phyloP scores from a whole-genome alignment of 345 rosid species.

The Citrus sp. region DNA sequence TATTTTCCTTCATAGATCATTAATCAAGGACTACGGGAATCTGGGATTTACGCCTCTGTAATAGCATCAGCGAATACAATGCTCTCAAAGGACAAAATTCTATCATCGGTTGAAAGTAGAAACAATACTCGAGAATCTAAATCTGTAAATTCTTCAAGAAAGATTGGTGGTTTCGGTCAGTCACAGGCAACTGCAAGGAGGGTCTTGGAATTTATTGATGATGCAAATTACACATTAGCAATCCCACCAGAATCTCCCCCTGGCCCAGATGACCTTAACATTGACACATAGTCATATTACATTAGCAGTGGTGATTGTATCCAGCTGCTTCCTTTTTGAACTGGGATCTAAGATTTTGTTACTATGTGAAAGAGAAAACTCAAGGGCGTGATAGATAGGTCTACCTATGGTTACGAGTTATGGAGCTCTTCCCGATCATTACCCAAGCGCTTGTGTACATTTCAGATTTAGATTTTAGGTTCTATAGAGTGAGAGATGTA shows the following conservation, averaged over 20 bases:
- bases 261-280: conserved; percentile 17
- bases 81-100: conserved; percentile 25
- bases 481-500: conserved; percentile 12
- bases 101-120: conserved; percentile 28
- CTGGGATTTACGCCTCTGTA: conserved; percentile 60
- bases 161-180: conserved; percentile 35
- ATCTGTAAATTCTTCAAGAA: conserved; percentile 36
- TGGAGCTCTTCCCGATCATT: conserved; percentile 46
- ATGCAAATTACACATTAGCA: conserved; percentile 30
- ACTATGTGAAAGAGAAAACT: not conserved
- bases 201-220: conserved; percentile 36
- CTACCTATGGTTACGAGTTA: not conserved
- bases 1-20: conserved; percentile 44
- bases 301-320: not conserved
- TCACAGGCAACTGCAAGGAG: conserved; percentile 47
- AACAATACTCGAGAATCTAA: conserved; percentile 28
- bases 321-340: not conserved
- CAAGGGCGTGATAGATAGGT: not conserved
- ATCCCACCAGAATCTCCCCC: conserved; percentile 73
- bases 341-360: not conserved
- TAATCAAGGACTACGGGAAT: conserved; percentile 66
- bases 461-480: conserved; percentile 27
- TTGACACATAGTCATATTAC: conserved; percentile 13
- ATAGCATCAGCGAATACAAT: conserved; percentile 42
- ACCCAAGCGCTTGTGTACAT: conserved; percentile 47